Conservation (phyloP, 768 basidiomycete species). For the Boletales sp. region DNA sequence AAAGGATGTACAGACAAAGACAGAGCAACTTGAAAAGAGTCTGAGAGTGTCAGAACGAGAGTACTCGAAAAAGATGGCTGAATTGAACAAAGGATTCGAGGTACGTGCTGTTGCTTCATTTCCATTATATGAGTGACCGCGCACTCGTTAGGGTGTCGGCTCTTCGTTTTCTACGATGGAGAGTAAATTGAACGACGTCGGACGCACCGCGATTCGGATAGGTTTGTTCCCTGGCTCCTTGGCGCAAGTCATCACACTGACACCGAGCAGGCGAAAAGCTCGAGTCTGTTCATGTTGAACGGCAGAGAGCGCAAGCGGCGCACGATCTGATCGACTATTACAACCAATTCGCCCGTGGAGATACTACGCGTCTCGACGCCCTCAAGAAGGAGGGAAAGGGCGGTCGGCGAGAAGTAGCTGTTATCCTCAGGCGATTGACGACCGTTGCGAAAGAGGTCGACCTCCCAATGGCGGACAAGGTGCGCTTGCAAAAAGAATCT, state of each 20-base stretch:
- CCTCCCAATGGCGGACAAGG: conserved; percentile 76
- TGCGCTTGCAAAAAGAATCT: conserved; percentile 27
- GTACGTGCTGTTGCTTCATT: conserved; percentile 39
- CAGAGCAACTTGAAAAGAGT: conserved; percentile 89
- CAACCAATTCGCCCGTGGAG: conserved; percentile 83
- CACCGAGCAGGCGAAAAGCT: conserved; percentile 78
- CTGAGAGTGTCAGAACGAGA: conserved; percentile 87
- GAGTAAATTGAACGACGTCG: conserved; percentile 86
- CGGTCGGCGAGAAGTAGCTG: conserved; percentile 84
- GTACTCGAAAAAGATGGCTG: conserved; percentile 91
- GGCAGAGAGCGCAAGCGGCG: conserved; percentile 91
- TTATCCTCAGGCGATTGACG: conserved; percentile 78
- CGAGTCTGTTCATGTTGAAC: conserved; percentile 88
- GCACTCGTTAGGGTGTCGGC: conserved; percentile 65
- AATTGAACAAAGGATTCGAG: conserved; percentile 91
- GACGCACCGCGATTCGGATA: conserved; percentile 89
- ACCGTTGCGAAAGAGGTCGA: conserved; percentile 94
- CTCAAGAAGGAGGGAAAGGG: conserved; percentile 86
- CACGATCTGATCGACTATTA: conserved; percentile 93
- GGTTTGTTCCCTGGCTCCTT: conserved; percentile 40
- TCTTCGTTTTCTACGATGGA: conserved; percentile 90
- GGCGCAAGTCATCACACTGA: conserved; percentile 2
- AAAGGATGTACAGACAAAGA: conserved; percentile 86
- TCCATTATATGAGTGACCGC: neutral
- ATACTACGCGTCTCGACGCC: conserved; percentile 69